Base-by-base conservation (phyloP, 352 stramenopile species). In the Phytophthora sojae region DNA sequence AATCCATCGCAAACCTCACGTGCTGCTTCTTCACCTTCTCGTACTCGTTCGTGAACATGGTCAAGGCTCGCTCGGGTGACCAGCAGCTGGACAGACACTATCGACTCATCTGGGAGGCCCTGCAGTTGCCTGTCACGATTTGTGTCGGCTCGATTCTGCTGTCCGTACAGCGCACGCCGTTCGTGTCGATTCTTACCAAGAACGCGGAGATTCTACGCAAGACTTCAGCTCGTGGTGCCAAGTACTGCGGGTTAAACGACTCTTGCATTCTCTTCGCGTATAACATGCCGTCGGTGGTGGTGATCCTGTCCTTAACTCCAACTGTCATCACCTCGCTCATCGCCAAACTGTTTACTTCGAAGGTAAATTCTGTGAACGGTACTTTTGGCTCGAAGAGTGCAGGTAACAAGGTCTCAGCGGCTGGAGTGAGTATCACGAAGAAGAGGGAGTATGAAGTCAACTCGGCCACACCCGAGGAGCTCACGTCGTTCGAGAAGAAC, bases 151-250 rank as follows among this genome's bases (percentile, higher is more conserved):
- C 29, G 1, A 50, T 58, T 45, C 39, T 75, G 26, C 55, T 62
- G 14, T 55, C 35, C 12, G 21, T 52, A 15, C 54, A 53, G 4
- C 32, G 15, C 2, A 73, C 66, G 15, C 53, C 66, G 9, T 32
- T 73, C 4, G 53, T 42, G 19, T 39, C 37, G 0, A 61, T 74
- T 21, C 37, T 70, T 3, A 25, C 57, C 0, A 25, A 60, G 4
- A 67, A 75, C 21, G 56, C 60, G 0, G 47, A 69, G 37, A 57
- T 75, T 53, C 50, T 75, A 17, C 67, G 67, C 29, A 75, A 75
- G 25, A 70, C 60, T 1, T 65, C 50, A 15, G 21, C 19, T 3
- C 55, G 29, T 21, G 67, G 67, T 9, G 54, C 29, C n/a, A 58
- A 66, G 21, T 64, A 66, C 19, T 75, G 67, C 37, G 55, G 64